phyloP scores from a whole-genome alignment of 2,329 filamentous ascomycete species.

The Venturia oleaginea region DNA sequence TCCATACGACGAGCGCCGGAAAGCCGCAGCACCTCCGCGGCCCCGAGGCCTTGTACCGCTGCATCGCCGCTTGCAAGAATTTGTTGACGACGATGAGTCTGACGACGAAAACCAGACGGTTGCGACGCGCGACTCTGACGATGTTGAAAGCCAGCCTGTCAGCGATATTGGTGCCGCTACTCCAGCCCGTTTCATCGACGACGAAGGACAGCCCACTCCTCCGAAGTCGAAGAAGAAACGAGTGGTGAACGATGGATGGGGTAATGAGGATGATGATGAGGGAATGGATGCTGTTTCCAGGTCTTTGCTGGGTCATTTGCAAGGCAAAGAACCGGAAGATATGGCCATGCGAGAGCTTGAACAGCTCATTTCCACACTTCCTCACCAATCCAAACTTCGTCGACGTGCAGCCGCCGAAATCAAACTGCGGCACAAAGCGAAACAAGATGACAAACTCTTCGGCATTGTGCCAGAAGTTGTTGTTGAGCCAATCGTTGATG shows the following conservation, averaged over 20 bases:
- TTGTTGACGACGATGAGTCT: slow-evolving; percentile 73
- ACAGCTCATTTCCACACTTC: slow-evolving; percentile 42
- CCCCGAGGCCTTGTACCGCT: slow-evolving; percentile 31
- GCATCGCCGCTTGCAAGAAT: slow-evolving; percentile 67
- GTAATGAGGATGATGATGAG: slow-evolving; percentile 40
- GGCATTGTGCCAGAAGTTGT: slow-evolving; percentile 15
- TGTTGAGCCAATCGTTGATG: slow-evolving; percentile 21
- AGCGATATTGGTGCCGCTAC: slow-evolving; percentile 56
- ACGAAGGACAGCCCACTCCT: slow-evolving; percentile 34
- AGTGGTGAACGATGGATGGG: slow-evolving; percentile 38
- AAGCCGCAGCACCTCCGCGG: slow-evolving; percentile 1
- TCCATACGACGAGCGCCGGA: slow-evolving; percentile 44
- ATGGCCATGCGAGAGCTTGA: slow-evolving; percentile 58
- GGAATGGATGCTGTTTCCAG: slow-evolving; percentile 38
- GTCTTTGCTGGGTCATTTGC: slow-evolving; percentile 38
- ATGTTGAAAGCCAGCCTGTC: slow-evolving; percentile 70
- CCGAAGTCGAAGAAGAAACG: slow-evolving; percentile 38
- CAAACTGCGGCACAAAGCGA: slow-evolving; percentile 66
- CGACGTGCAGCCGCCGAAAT: slow-evolving; percentile 64
- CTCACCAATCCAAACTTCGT: slow-evolving; percentile 55
- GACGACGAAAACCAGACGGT: slow-evolving; percentile 64
- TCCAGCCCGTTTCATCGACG: slow-evolving; percentile 44
- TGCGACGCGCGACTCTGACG: slow-evolving; percentile 68
- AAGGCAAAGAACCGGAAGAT: slow-evolving; percentile 56
- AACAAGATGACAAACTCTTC: slow-evolving; percentile 76